Evolutionary conservation across 179 eudicot genomes (phyloP), one percentile per base, ranked within the genome.

Genomic region (Monotropa hypopitys): DNA sequence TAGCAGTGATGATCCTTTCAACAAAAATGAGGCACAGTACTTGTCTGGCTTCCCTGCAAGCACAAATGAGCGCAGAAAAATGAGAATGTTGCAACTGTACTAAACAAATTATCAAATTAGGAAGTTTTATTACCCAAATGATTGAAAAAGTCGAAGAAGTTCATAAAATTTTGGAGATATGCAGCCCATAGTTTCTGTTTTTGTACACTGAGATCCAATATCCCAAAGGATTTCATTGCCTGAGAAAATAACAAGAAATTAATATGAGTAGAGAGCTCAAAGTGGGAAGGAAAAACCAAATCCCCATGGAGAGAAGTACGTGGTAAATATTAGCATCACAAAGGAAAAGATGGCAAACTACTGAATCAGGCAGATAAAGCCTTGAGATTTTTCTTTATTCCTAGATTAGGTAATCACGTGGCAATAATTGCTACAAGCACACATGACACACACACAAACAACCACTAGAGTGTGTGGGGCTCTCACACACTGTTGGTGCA

Each of bases 21-120:
- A 88, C 89, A 76, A 88, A 87, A 73, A 88, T 80, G 79, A 89
- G 84, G 76, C 89, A 89, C 42, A 77, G 72, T 59, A 84, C 88
- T 78, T 85, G 74, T 35, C 33, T 65, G 47, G 70, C 84, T 70
- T 79, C 78, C 69, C 94, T 88, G 87, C 77, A 83, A 74, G 65
- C 57, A 68, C 49, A 42, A 75, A 75, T 68, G 35, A 47, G 42
- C 40, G 50, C 1, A 74, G 66, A 68, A 35, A 54, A 56, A 69
- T 51, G 71, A 57, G 38, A 77, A 32, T 51, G 12, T 53, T 51
- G 33, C 10, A 20, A 43, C 13, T 12, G 28, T 43, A 72, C 16
- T 11, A 72, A 33, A 10, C 50, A 16, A 47, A 69, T 28, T 47
- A 80, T 67, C 49, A 38, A 43, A 16, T 16, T 13, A 28, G 42